Conservation (phyloP, 768 basidiomycete genomes). For the Kwoniella pini region DNA sequence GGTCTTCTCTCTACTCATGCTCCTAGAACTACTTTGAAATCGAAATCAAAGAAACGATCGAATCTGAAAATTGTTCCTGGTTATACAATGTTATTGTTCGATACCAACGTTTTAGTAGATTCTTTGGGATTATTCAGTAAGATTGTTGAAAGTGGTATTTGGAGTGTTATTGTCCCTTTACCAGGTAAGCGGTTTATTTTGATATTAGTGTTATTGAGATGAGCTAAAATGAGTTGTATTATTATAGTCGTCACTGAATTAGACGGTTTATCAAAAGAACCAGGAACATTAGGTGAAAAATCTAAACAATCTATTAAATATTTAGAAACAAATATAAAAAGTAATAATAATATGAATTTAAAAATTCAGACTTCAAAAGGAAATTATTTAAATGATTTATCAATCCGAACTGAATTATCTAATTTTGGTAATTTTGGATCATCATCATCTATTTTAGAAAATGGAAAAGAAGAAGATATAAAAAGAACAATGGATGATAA, state of each 20-base stretch:
- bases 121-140: slow-evolving; percentile 71
- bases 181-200: slow-evolving; percentile 63
- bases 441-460: too few relatives aligned
- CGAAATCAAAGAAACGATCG: background rate
- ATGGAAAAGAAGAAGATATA: slow-evolving; percentile 52
- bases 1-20: slow-evolving; percentile 6
- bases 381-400: slow-evolving; percentile 83
- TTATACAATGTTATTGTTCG: slow-evolving; percentile 85
- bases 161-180: slow-evolving; percentile 88
- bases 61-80: slow-evolving; percentile 65
- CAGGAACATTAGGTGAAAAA: slow-evolving; percentile 67
- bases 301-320: slow-evolving; percentile 74
- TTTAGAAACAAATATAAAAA: slow-evolving; percentile 71
- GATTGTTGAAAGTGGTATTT: slow-evolving; percentile 74
- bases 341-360: slow-evolving; percentile 72
- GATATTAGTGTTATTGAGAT: too few relatives aligned
- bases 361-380: slow-evolving; percentile 95
- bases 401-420: slow-evolving; percentile 80
- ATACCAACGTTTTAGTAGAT: slow-evolving; percentile 91
- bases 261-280: slow-evolving; percentile 75
- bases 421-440: background rate
- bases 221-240: background rate
- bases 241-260: slow-evolving; percentile 83
- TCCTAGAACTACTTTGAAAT: slow-evolving; percentile 59
- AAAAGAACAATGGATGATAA: slow-evolving; percentile 91